These are phyloP conservation scores for Silene conica DNA, from an alignment of 148 eudicot genomes.

Conservation along the genomic window DNA sequence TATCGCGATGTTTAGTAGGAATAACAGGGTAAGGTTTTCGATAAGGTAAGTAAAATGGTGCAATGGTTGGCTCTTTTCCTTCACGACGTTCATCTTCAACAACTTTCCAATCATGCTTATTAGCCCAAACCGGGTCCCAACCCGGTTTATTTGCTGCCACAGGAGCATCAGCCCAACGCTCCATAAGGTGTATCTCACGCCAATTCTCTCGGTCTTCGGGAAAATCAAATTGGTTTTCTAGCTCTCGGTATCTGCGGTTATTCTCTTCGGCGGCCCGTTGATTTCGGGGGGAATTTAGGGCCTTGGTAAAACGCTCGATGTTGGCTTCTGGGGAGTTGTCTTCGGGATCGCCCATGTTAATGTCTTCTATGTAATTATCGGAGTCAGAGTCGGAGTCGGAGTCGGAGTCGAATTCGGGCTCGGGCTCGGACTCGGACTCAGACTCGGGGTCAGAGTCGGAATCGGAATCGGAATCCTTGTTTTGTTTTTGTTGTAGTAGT, in stretches of 20 bases:
- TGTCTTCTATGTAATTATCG: too few species aligned
- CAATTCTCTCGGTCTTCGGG: slow-evolving; percentile 66
- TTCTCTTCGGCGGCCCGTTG: slow-evolving; percentile 21
- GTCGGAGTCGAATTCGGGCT: not conserved
- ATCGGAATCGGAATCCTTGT: not conserved
- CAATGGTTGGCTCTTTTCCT: slow-evolving; percentile 65
- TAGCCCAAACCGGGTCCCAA: slow-evolving; percentile 74
- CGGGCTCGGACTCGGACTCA: not conserved
- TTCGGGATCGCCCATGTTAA: too few species aligned
- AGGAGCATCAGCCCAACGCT: slow-evolving; percentile 81
- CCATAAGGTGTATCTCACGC: slow-evolving; percentile 68
- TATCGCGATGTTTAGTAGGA: slow-evolving; percentile 58
- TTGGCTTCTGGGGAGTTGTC: slow-evolving; percentile 41
- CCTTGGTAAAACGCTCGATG: slow-evolving; percentile 25
- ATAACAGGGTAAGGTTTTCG: slow-evolving; percentile 66
- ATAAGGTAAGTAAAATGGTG: slow-evolving; percentile 77
- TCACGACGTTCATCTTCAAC: slow-evolving; percentile 37
- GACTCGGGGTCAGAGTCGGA: too few species aligned
- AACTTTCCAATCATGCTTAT: slow-evolving; percentile 48
- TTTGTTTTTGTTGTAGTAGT: not conserved
- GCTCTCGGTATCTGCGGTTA: not conserved
- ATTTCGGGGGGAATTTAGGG: slow-evolving; percentile 31
- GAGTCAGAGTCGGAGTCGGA: not conserved
- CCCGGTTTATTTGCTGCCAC: slow-evolving; percentile 46
- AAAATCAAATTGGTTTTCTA: slow-evolving; percentile 50